These are phyloP conservation scores for Pseudocercospora crystallina DNA, from an alignment of 2,329 filamentous ascomycete species.

Conservation along the genomic window DNA sequence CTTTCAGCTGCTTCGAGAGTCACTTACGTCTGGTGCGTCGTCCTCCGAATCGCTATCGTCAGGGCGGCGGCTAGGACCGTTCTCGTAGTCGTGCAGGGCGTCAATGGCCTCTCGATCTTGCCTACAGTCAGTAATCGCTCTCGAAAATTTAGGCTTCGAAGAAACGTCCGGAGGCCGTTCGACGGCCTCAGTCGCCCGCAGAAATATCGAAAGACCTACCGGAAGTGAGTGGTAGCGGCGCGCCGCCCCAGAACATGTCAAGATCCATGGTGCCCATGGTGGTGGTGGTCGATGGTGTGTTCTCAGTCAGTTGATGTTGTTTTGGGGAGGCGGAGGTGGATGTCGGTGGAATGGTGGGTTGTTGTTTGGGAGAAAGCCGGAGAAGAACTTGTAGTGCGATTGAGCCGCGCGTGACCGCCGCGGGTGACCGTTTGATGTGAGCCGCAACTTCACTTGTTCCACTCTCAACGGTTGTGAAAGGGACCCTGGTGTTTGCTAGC, in stretches of 20 bases:
- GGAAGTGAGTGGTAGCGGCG: constrained; percentile 13
- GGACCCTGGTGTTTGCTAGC: too few relatives aligned
- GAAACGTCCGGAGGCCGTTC: background rate
- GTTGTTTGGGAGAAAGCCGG: background rate
- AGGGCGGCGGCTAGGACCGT: background rate
- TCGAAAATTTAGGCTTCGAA: too few relatives aligned
- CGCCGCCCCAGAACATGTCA: constrained; percentile 23
- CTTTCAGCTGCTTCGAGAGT: background rate
- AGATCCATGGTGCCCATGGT: constrained; percentile 8
- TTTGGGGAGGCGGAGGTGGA: background rate
- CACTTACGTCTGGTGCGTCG: constrained; percentile 6
- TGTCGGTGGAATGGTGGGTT: background rate
- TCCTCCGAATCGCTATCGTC: constrained; percentile 6
- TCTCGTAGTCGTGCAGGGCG: too few relatives aligned
- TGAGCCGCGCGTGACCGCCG: too few relatives aligned
- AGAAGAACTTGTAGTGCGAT: background rate
- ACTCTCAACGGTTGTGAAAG: too few relatives aligned
- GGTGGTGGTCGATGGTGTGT: background rate
- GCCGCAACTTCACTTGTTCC: too few relatives aligned
- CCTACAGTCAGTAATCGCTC: too few relatives aligned
- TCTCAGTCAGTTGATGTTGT: background rate
- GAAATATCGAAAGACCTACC: constrained; percentile 10
- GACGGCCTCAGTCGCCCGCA: background rate
- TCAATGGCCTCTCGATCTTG: too few relatives aligned
- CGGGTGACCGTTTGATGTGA: too few relatives aligned